These are phyloP conservation scores for Lactifluus rugatus DNA, from an alignment of 768 basidiomycete species.

Conservation along the genomic window DNA sequence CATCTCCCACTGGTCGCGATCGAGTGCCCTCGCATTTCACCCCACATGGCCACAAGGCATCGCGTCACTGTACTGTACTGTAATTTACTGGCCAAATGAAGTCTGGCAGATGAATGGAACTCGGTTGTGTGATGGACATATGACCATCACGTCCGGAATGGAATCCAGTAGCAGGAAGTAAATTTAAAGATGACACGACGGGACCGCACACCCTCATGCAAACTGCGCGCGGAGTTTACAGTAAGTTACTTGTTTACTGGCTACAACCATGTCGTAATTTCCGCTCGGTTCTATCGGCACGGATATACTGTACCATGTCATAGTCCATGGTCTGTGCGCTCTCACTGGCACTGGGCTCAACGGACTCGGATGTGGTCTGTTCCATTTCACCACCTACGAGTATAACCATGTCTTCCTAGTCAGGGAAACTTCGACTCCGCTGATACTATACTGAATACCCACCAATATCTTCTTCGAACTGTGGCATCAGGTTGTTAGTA, in stretches of 20 bases:
- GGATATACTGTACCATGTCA: constrained; percentile 14
- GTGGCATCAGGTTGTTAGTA: no score
- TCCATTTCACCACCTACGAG: background rate
- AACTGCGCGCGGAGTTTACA: background rate
- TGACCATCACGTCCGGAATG: background rate
- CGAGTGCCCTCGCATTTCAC: no score
- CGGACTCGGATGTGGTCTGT: background rate
- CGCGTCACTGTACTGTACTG: no score
- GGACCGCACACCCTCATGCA: no score
- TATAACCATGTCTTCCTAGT: background rate
- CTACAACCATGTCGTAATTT: background rate
- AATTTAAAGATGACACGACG: no score
- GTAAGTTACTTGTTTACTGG: constrained; percentile 6
- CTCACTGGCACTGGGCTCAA: background rate
- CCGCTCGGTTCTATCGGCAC: constrained; percentile 8
- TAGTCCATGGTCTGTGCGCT: background rate
- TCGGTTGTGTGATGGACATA: no score
- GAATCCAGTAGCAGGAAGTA: constrained; percentile 4
- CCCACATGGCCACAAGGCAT: no score
- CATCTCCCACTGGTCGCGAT: no score
- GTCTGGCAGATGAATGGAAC: background rate
- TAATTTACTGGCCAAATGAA: no score
- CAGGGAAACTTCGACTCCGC: background rate
- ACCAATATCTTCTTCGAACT: background rate
- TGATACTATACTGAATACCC: background rate